These are phyloP conservation scores for Aureobasidium sp. DNA, from an alignment of 2,329 filamentous ascomycete species.

Conservation along the genomic window DNA sequence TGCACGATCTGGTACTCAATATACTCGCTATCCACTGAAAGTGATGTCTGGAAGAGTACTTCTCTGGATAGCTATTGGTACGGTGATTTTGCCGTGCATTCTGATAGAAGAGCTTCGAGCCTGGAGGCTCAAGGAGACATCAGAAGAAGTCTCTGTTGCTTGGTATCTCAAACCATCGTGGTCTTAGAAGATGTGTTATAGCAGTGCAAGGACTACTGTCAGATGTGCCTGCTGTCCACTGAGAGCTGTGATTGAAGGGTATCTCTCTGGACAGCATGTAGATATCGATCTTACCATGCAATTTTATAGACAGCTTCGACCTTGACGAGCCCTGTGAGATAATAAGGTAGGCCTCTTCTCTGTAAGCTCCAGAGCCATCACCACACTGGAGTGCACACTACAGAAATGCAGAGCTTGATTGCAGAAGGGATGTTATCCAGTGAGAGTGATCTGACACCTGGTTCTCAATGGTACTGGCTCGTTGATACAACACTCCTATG, in stretches of 20 bases:
- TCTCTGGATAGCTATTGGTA: background rate
- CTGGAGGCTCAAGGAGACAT: background rate
- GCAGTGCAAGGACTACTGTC: no score
- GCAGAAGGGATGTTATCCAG: background rate
- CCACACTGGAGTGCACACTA: background rate
- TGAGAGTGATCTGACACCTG: background rate
- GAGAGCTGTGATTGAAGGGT: no score
- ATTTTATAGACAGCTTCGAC: background rate
- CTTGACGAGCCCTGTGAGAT: no score
- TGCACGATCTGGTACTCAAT: background rate
- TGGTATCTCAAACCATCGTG: no score
- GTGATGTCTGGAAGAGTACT: background rate
- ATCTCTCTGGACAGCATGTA: no score
- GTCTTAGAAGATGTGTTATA: no score
- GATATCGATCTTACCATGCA: no score
- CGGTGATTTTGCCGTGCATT: background rate
- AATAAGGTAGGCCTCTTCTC: no score
- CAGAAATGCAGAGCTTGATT: background rate
- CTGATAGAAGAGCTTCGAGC: background rate
- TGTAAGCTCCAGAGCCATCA: no score
- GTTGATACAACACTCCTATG: background rate
- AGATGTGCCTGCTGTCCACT: no score
- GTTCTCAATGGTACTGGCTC: no score
- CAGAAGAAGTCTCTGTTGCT: background rate
- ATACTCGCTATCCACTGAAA: background rate